Percentiles rank a stretch among this genome's conserved stretches.
phyloP scores from a whole-genome alignment of 805 yeast species.

The Lipomyces yamadae region DNA sequence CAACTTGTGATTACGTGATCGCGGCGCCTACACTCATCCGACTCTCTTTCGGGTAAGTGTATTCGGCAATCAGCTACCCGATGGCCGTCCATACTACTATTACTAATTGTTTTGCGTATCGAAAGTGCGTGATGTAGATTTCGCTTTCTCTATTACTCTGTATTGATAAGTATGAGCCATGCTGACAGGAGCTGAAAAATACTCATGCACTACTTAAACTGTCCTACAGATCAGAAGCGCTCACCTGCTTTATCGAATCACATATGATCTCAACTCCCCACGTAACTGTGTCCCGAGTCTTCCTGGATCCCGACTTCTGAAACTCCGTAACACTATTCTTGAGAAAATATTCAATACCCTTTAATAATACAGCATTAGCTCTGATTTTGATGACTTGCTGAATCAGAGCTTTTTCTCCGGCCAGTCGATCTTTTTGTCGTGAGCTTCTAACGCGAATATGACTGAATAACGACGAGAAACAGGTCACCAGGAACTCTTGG shows the following conservation, averaged over 20 bases:
- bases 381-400: slow-evolving; percentile 59
- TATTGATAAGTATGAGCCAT: no score
- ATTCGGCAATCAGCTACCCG: no score
- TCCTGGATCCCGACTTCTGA: slow-evolving; percentile 35
- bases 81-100: not conserved
- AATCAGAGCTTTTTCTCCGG: slow-evolving; percentile 57
- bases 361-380: slow-evolving; percentile 61
- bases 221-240: slow-evolving; percentile 5
- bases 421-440: slow-evolving; percentile 42
- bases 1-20: not conserved
- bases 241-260: slow-evolving; percentile 44
- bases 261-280: slow-evolving; percentile 69
- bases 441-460: slow-evolving; percentile 30
- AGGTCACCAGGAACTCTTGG: slow-evolving; percentile 25
- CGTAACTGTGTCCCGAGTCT: slow-evolving; percentile 59
- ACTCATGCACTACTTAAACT: not conserved
- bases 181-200: no score
- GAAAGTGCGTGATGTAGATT: not conserved
- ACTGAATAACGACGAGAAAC: slow-evolving; percentile 23
- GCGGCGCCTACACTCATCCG: not conserved
- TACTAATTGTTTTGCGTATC: not conserved
- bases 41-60: not conserved
- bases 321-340: slow-evolving; percentile 45
- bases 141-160: not conserved
- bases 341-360: slow-evolving; percentile 70